These are phyloP conservation scores for Crithidia expoeki DNA, from an alignment of 208 protist genomes.

Conservation along the genomic window DNA sequence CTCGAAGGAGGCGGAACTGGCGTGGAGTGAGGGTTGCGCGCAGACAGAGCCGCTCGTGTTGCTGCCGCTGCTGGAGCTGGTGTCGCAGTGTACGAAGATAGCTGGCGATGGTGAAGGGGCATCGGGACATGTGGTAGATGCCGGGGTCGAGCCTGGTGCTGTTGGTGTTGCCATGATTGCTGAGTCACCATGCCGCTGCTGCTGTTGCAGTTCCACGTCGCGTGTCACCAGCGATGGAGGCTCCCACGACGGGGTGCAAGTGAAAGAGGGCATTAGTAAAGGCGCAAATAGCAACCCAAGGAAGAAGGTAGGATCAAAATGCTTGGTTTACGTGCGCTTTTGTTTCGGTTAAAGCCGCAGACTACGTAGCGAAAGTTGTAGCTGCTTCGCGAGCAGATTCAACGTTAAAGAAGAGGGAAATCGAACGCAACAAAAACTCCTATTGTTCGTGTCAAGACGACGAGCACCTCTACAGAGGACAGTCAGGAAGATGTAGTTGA, in stretches of 20 bases:
- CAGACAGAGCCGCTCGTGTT: neutral
- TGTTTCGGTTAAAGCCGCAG: too few relatives aligned
- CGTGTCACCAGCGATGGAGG: neutral
- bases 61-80: slow-evolving; percentile 2
- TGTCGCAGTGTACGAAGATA: neutral
- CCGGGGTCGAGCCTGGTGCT: neutral
- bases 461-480: too few relatives aligned
- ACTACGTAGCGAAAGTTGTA: too few relatives aligned
- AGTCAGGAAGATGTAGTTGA: neutral
- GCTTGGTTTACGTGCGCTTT: too few relatives aligned
- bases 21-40: neutral
- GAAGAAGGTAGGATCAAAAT: too few relatives aligned
- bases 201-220: neutral
- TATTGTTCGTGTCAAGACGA: too few relatives aligned
- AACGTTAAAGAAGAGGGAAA: too few relatives aligned
- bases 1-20: neutral
- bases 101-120: neutral
- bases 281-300: too few relatives aligned
- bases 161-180: too few relatives aligned
- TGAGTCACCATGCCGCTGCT: too few relatives aligned
- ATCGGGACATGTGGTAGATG: neutral
- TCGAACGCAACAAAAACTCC: too few relatives aligned
- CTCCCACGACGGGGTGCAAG: slow-evolving; percentile 6
- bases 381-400: too few relatives aligned
- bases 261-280: slow-evolving; percentile 8